Conservation (phyloP, 352 stramenopile genomes). For the Globisporangium lucens region DNA sequence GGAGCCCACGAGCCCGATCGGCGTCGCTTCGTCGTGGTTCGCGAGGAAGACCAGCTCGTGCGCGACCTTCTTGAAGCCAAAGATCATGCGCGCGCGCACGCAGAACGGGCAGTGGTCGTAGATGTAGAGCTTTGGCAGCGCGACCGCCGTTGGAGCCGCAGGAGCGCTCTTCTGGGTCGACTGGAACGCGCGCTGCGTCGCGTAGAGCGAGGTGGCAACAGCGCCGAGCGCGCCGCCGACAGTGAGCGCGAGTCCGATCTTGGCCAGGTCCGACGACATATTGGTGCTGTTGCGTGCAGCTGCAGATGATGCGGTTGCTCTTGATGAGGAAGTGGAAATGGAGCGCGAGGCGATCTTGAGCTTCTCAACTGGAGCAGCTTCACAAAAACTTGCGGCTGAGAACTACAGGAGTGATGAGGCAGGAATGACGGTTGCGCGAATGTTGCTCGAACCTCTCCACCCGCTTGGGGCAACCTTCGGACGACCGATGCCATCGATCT, state of each 20-base stretch:
- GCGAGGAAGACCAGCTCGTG: conserved; percentile 40
- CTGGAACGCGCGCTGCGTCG: conserved; percentile 18
- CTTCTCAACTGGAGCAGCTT: neutral
- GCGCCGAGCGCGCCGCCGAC: conserved; percentile 44
- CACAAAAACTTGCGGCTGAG: conserved; percentile 8
- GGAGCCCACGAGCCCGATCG: conserved; percentile 28
- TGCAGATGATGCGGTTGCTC: neutral
- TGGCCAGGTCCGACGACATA: conserved; percentile 43
- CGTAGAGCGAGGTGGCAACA: conserved; percentile 29
- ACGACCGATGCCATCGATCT: conserved; percentile 7
- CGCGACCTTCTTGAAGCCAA: conserved; percentile 37
- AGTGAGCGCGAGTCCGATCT: conserved; percentile 42
- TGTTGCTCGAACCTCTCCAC: neutral
- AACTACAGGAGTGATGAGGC: neutral
- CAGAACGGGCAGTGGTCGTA: conserved; percentile 50
- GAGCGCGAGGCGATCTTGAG: neutral
- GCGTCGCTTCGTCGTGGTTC: conserved; percentile 42
- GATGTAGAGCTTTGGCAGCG: conserved; percentile 41
- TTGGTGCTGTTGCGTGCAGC: neutral
- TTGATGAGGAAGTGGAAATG: neutral
- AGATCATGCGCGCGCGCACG: conserved; percentile 44
- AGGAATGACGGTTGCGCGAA: conserved; percentile 5
- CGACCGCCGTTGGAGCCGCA: neutral
- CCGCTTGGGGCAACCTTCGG: conserved; percentile 4
- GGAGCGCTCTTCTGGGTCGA: neutral